Evolutionary conservation across 257 asterid genomes (phyloP).

Genomic region (Ligustrum vulgare): DNA sequence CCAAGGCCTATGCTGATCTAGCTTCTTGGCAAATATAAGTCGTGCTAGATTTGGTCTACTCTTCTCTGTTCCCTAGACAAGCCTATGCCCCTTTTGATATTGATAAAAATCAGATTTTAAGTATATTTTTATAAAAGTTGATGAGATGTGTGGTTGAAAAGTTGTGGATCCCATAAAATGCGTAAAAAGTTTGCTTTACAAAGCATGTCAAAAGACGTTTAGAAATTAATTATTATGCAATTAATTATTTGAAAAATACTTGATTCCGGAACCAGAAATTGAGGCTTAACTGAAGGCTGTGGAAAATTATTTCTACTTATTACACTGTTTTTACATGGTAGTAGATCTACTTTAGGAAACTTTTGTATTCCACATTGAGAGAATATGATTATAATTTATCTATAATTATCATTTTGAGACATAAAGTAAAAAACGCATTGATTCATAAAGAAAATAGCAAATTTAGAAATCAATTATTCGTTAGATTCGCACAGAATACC

Average conservation of each 20-base stretch:
- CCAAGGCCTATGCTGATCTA: too few relatives aligned
- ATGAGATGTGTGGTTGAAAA: too few relatives aligned
- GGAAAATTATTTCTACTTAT: conserved; percentile 1
- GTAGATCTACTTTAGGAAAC: neutral
- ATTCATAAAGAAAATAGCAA: too few relatives aligned
- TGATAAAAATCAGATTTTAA: too few relatives aligned
- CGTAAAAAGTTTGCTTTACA: too few relatives aligned
- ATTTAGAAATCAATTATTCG: too few relatives aligned
- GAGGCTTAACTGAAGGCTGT: conserved; percentile 16
- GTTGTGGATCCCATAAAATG: too few relatives aligned
- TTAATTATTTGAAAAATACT: neutral
- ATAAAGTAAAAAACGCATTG: neutral
- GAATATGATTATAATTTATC: neutral
- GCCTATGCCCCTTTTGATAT: too few relatives aligned
- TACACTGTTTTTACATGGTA: neutral
- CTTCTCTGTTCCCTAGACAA: neutral
- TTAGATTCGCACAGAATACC: too few relatives aligned
- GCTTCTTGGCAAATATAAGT: too few relatives aligned
- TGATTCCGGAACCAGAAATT: neutral
- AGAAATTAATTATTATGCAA: neutral
- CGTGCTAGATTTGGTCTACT: neutral
- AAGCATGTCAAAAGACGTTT: neutral
- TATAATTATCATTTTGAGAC: neutral
- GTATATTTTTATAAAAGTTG: too few relatives aligned
- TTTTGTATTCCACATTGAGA: neutral